Percentiles rank a stretch among this genome's conserved stretches.
These are phyloP conservation scores for Saraca asoca DNA, from an alignment of 331 rosid genomes.

Conservation along the genomic window DNA sequence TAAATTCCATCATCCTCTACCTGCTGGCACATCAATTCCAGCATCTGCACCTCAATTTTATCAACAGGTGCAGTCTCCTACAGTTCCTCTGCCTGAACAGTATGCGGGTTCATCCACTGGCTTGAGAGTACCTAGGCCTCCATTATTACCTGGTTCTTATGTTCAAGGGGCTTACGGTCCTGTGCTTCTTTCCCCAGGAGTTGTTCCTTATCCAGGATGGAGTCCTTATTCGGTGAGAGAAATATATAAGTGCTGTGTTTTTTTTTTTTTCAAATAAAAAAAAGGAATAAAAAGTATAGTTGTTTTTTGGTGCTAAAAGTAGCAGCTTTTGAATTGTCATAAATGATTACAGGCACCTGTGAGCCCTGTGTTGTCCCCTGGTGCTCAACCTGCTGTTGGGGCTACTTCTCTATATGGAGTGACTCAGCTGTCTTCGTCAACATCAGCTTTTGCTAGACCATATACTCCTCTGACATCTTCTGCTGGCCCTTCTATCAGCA, in stretches of 20 bases:
- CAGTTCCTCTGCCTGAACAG: slow-evolving; percentile 72
- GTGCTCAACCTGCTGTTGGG: slow-evolving; percentile 78
- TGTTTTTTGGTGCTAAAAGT: not conserved
- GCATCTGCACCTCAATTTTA: slow-evolving; percentile 89
- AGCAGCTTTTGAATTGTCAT: slow-evolving; percentile 10
- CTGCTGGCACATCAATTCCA: slow-evolving; percentile 64
- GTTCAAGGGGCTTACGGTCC: slow-evolving; percentile 89
- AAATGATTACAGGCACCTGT: slow-evolving; percentile 73
- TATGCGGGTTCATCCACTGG: slow-evolving; percentile 67
- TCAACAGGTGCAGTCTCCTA: slow-evolving; percentile 87
- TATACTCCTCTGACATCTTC: slow-evolving; percentile 63
- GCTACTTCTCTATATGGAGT: slow-evolving; percentile 78
- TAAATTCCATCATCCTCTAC: slow-evolving; percentile 93
- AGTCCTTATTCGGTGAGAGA: slow-evolving; percentile 78
- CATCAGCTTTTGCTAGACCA: slow-evolving; percentile 73
- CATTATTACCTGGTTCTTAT: slow-evolving; percentile 71
- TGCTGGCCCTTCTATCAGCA: slow-evolving; percentile 52
- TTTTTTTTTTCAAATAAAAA: no score
- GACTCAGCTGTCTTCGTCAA: slow-evolving; percentile 66
- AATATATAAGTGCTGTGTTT: slow-evolving; percentile 1
- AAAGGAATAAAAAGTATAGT: not conserved
- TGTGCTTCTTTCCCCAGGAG: slow-evolving; percentile 74
- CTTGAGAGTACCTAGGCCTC: slow-evolving; percentile 87
- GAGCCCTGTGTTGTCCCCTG: slow-evolving; percentile 82
- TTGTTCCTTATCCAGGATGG: slow-evolving; percentile 81